These are phyloP conservation scores for Kazachstania psychrophila DNA, from an alignment of 805 yeast species.

Conservation along the genomic window DNA sequence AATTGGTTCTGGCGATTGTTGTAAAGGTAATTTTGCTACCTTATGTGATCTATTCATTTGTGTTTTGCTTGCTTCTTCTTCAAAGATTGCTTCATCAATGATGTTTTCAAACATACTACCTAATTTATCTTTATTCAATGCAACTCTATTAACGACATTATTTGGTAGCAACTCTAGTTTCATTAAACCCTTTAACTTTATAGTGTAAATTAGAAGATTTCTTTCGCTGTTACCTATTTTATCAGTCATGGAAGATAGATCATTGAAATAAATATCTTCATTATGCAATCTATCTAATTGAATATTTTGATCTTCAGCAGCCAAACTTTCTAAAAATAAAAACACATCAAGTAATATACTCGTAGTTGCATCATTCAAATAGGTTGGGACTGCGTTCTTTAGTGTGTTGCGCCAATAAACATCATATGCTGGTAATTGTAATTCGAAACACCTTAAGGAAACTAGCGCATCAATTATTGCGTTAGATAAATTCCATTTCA, in stretches of 20 bases:
- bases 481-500: slow-evolving; percentile 15
- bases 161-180: slow-evolving; percentile 16
- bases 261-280: slow-evolving; percentile 23
- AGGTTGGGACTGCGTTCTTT: slow-evolving; percentile 10
- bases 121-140: slow-evolving; percentile 21
- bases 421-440: slow-evolving; percentile 21
- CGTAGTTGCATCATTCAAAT: slow-evolving; percentile 7
- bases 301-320: slow-evolving; percentile 15
- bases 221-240: slow-evolving; percentile 13
- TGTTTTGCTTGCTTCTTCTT: no score
- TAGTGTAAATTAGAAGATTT: slow-evolving; percentile 19
- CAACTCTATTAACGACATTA: slow-evolving; percentile 12
- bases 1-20: slow-evolving; percentile 5
- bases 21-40: no score
- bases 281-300: slow-evolving; percentile 18
- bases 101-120: slow-evolving; percentile 18
- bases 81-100: slow-evolving; percentile 19
- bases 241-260: slow-evolving; percentile 6
- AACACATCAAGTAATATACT: slow-evolving; percentile 15
- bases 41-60: no score
- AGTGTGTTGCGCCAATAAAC: slow-evolving; percentile 15
- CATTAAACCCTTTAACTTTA: slow-evolving; percentile 24
- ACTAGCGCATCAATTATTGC: slow-evolving; percentile 20
- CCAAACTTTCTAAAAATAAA: slow-evolving; percentile 21
- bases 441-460: slow-evolving; percentile 23